These are phyloP conservation scores for Ambrosia trifida DNA, from an alignment of 129 eudicot species.

Conservation along the genomic window DNA sequence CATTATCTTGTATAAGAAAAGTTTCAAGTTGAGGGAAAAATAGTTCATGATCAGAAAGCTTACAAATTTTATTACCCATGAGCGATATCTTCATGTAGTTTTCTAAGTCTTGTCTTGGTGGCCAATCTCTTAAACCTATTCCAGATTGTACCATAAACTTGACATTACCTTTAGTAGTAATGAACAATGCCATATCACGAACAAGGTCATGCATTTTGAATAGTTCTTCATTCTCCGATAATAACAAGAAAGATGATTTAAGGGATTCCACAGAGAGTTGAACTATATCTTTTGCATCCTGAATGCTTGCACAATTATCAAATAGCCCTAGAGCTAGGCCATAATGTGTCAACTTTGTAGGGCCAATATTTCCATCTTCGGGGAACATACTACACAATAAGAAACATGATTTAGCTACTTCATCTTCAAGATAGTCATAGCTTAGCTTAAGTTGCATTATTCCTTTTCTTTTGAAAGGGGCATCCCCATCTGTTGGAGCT, in stretches of 20 bases:
- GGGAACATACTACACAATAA: too few relatives aligned
- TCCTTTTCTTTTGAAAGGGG: too few relatives aligned
- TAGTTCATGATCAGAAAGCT: conserved; percentile 2
- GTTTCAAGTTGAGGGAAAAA: neutral
- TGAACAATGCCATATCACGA: conserved; percentile 21
- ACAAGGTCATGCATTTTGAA: conserved; percentile 28
- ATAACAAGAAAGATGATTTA: conserved; percentile 4
- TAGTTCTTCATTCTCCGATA: neutral
- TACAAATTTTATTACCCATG: neutral
- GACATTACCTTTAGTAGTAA: neutral
- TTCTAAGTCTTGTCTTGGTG: neutral
- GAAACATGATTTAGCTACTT: too few relatives aligned
- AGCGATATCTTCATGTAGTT: conserved; percentile 20
- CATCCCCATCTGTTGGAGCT: too few relatives aligned
- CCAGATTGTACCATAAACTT: conserved; percentile 1
- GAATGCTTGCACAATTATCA: too few relatives aligned
- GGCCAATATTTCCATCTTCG: too few relatives aligned
- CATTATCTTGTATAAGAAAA: too few relatives aligned
- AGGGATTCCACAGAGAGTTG: neutral
- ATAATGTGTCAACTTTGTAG: too few relatives aligned
- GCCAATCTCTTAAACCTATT: conserved; percentile 10
- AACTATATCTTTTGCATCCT: conserved; percentile 19
- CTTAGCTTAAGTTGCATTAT: too few relatives aligned
- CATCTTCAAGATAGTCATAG: too few relatives aligned
- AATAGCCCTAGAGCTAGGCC: too few relatives aligned